phyloP scores from a whole-genome alignment of 2,329 filamentous ascomycete species.

The Lasiodiplodia gonubiensis region DNA sequence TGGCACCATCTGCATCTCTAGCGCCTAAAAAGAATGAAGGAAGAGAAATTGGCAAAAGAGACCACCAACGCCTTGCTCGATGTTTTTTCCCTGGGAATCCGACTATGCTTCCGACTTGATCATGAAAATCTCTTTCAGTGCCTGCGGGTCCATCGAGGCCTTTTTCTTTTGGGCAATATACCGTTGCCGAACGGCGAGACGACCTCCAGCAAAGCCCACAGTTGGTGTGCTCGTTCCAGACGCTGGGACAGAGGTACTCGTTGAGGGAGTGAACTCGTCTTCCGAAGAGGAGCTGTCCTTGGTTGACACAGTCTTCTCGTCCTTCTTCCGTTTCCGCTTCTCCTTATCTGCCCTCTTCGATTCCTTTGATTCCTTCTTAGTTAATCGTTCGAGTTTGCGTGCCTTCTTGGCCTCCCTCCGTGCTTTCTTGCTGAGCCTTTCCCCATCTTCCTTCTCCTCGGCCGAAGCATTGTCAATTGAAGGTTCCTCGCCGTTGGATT shows the following conservation, averaged over 20 bases:
- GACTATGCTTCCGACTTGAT: constrained; percentile 55
- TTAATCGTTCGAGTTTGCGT: constrained; percentile 53
- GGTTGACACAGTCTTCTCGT: constrained; percentile 38
- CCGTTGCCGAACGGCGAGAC: constrained; percentile 77
- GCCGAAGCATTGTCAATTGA: constrained; percentile 33
- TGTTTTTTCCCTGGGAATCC: background rate
- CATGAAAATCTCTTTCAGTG: constrained; percentile 85
- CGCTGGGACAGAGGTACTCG: constrained; percentile 49
- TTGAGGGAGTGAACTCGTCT: constrained; percentile 39
- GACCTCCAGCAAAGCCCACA: constrained; percentile 55
- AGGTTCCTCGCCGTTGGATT: constrained; percentile 31
- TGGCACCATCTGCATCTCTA: background rate
- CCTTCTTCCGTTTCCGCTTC: constrained; percentile 46
- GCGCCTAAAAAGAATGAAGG: background rate
- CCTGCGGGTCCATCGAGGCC: constrained; percentile 79
- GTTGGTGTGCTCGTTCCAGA: constrained; percentile 48
- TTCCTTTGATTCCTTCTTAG: constrained; percentile 51
- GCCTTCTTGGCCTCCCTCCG: constrained; percentile 34
- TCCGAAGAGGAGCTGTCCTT: constrained; percentile 32
- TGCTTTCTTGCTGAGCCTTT: constrained; percentile 37
- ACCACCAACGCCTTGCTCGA: constrained; percentile 29
- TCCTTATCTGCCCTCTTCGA: constrained; percentile 55
- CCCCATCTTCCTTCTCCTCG: constrained; percentile 52
- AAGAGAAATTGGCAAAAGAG: background rate
- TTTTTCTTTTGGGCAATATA: constrained; percentile 89